Evolutionary conservation across 2,329 filamentous ascomycete genomes (phyloP).

Genomic region (Teratosphaeria destructans): DNA sequence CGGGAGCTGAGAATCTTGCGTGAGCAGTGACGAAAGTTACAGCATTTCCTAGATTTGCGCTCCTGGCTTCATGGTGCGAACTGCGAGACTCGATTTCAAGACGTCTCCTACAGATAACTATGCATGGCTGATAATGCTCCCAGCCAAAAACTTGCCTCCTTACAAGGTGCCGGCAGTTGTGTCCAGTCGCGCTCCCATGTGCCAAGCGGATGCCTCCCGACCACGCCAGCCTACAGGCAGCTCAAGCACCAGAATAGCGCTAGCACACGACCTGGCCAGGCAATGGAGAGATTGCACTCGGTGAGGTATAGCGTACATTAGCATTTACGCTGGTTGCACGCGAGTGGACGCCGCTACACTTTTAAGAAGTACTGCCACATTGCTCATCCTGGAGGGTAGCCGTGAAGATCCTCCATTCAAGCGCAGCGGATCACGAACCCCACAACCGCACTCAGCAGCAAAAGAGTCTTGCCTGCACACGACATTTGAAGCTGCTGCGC

Average conservation of each 20-base stretch:
- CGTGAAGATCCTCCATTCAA: background rate
- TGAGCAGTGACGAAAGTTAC: no score
- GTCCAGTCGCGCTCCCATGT: background rate
- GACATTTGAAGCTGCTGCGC: background rate
- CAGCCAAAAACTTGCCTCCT: no score
- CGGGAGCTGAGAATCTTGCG: no score
- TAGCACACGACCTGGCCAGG: background rate
- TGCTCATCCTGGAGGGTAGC: background rate
- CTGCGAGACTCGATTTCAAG: no score
- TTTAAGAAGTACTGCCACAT: background rate
- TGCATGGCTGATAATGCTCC: no score
- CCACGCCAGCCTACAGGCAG: background rate
- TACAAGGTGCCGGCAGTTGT: no score
- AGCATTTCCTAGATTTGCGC: no score
- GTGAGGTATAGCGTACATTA: background rate
- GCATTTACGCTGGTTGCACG: background rate
- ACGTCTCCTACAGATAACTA: no score
- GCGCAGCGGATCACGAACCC: background rate
- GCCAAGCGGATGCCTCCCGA: background rate
- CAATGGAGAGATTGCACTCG: background rate
- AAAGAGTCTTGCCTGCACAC: background rate
- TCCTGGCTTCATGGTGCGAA: no score
- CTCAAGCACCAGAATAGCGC: background rate
- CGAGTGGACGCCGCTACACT: background rate
- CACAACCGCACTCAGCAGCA: background rate